Conservation (phyloP, 2,329 filamentous ascomycete genomes). For the Xenoacremonium recifei region DNA sequence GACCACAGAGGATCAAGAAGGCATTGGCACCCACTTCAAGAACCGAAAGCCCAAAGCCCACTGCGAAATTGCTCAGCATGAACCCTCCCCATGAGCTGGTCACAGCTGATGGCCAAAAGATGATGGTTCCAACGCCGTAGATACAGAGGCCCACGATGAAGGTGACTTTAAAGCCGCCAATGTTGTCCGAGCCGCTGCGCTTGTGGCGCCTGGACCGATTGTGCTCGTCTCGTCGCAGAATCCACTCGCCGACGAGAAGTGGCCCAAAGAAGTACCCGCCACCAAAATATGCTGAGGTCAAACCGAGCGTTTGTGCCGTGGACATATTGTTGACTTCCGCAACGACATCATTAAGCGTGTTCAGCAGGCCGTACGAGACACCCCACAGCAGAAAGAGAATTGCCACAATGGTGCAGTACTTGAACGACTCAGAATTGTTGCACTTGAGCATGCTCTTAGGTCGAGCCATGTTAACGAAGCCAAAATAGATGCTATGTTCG, state of each 20-base stretch:
- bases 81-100: constrained; percentile 76
- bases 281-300: constrained; percentile 70
- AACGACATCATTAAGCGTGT: constrained; percentile 74
- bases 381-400: constrained; percentile 88
- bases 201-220: constrained; percentile 43
- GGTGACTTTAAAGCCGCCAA: constrained; percentile 73
- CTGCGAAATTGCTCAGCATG: constrained; percentile 70
- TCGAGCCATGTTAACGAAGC: constrained; percentile 69
- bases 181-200: constrained; percentile 37
- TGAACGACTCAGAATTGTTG: constrained; percentile 62
- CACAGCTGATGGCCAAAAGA: constrained; percentile 81
- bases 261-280: constrained; percentile 70
- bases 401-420: constrained; percentile 72
- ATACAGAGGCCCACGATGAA: constrained; percentile 76
- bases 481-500: constrained; percentile 63
- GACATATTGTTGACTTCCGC: constrained; percentile 61
- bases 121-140: constrained; percentile 75
- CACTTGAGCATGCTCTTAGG: constrained; percentile 71
- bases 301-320: constrained; percentile 60
- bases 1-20: constrained; percentile 70
- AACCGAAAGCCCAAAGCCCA: constrained; percentile 73
- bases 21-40: constrained; percentile 82
- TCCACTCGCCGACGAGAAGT: constrained; percentile 65
- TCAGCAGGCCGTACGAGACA: constrained; percentile 83
- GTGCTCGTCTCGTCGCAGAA: constrained; percentile 67